Conservation (phyloP, 257 asterid species). For the Fraxinus pennsylvanica region DNA sequence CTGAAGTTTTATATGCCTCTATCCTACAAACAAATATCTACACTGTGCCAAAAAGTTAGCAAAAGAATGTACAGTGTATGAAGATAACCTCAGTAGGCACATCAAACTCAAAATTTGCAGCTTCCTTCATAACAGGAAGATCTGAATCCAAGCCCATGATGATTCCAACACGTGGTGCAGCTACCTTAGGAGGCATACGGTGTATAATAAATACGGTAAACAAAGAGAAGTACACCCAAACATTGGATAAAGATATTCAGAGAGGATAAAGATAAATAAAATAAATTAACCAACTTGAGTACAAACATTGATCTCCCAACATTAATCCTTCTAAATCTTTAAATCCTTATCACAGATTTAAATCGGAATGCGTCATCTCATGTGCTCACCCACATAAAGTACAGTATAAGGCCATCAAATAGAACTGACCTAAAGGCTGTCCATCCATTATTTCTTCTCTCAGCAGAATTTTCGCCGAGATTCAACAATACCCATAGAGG, state of each 20-base stretch:
- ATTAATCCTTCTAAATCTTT: neutral
- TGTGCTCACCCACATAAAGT: conserved; percentile 14
- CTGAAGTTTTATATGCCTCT: neutral
- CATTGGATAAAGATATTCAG: neutral
- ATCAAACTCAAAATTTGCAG: conserved; percentile 83
- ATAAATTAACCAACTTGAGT: neutral
- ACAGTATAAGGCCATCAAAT: neutral
- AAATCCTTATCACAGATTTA: neutral
- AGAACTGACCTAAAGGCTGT: conserved; percentile 54
- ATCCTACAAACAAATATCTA: neutral
- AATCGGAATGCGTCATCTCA: neutral
- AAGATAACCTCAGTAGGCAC: conserved; percentile 75
- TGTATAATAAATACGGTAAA: neutral
- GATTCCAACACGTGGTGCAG: conserved; percentile 80
- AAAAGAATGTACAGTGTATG: neutral
- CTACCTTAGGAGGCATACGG: conserved; percentile 40
- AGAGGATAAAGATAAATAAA: neutral
- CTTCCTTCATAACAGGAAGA: conserved; percentile 97
- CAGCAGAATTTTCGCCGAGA: conserved; percentile 60
- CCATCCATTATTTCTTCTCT: conserved; percentile 46
- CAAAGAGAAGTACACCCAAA: neutral
- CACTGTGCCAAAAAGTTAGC: neutral
- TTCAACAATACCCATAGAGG: conserved; percentile 77
- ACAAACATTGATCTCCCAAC: neutral
- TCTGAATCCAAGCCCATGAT: conserved; percentile 99